These are phyloP conservation scores for Camelina sativa DNA, from an alignment of 345 rosid species.

Conservation along the genomic window DNA sequence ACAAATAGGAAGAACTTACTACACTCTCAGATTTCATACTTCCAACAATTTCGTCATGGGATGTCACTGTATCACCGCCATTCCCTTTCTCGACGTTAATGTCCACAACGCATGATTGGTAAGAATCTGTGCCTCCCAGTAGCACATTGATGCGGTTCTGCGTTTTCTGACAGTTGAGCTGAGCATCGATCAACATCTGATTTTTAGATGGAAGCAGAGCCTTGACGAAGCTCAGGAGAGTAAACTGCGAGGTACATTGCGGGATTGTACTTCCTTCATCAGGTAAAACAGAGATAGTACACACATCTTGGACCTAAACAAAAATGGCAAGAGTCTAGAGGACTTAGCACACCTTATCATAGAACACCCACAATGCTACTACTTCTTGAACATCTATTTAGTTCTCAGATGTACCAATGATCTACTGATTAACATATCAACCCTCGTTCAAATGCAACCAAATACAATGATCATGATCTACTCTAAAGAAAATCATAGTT, in stretches of 20 bases:
- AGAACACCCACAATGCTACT: slow-evolving; percentile 56
- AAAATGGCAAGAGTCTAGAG: slow-evolving; percentile 29
- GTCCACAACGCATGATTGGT: slow-evolving; percentile 68
- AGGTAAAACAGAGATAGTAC: slow-evolving; percentile 68
- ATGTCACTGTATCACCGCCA: slow-evolving; percentile 45
- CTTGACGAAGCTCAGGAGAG: slow-evolving; percentile 69
- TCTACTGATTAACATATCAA: background rate
- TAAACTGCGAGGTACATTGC: slow-evolving; percentile 49
- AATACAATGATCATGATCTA: background rate
- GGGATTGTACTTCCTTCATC: slow-evolving; percentile 56
- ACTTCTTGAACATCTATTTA: slow-evolving; percentile 43
- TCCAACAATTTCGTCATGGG: slow-evolving; percentile 52
- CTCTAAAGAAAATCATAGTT: background rate
- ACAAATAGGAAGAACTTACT: slow-evolving; percentile 43
- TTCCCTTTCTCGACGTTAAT: slow-evolving; percentile 65
- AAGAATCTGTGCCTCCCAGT: slow-evolving; percentile 58
- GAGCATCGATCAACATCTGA: slow-evolving; percentile 59
- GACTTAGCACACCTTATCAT: slow-evolving; percentile 7
- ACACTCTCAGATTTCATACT: slow-evolving; percentile 57
- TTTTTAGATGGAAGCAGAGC: slow-evolving; percentile 63
- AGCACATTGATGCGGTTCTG: slow-evolving; percentile 68
- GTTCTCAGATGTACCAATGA: slow-evolving; percentile 25
- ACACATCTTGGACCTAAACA: slow-evolving; percentile 63
- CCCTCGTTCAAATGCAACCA: background rate
- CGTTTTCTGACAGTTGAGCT: slow-evolving; percentile 50